Evolutionary conservation across 2,329 filamentous ascomycete genomes (phyloP).

Genomic region (Chaetomiaceae sp.): DNA sequence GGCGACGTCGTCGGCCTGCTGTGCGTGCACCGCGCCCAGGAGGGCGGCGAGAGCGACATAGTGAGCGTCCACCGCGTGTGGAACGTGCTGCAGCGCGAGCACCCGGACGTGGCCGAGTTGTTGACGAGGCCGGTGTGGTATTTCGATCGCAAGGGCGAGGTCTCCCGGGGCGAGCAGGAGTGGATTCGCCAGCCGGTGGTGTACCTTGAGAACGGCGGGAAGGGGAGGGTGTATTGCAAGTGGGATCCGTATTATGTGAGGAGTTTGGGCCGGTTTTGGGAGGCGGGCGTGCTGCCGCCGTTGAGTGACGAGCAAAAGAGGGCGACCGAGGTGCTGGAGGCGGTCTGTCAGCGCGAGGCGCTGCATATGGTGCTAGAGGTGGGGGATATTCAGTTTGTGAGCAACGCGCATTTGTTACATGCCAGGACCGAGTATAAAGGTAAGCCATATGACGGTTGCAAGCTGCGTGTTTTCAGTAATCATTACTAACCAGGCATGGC

Average conservation of each 20-base stretch:
- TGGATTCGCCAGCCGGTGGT: conserved; percentile 70
- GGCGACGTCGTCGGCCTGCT: conserved; percentile 78
- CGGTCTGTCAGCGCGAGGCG: conserved; percentile 66
- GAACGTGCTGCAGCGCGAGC: conserved; percentile 70
- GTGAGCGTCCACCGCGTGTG: conserved; percentile 75
- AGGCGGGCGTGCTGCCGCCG: conserved; percentile 66
- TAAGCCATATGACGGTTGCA: conserved; percentile 12
- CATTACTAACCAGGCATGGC: background rate
- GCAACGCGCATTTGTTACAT: conserved; percentile 76
- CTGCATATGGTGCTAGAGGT: conserved; percentile 84
- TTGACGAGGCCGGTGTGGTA: conserved; percentile 81
- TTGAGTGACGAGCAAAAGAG: conserved; percentile 65
- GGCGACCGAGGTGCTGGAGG: conserved; percentile 67
- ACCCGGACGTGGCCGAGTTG: conserved; percentile 72
- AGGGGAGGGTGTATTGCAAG: conserved; percentile 71
- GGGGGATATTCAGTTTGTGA: conserved; percentile 83
- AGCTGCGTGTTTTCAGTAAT: too few species aligned
- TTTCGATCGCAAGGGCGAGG: conserved; percentile 87
- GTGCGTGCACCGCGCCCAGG: conserved; percentile 71
- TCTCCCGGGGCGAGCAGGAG: conserved; percentile 66
- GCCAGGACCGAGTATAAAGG: conserved; percentile 74
- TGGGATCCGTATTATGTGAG: conserved; percentile 88
- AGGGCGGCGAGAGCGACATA: conserved; percentile 81
- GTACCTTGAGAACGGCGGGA: conserved; percentile 66
- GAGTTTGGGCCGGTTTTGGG: conserved; percentile 69